Conservation (phyloP, 139 green algal species). For the Chlamydomonas asymmetrica region DNA sequence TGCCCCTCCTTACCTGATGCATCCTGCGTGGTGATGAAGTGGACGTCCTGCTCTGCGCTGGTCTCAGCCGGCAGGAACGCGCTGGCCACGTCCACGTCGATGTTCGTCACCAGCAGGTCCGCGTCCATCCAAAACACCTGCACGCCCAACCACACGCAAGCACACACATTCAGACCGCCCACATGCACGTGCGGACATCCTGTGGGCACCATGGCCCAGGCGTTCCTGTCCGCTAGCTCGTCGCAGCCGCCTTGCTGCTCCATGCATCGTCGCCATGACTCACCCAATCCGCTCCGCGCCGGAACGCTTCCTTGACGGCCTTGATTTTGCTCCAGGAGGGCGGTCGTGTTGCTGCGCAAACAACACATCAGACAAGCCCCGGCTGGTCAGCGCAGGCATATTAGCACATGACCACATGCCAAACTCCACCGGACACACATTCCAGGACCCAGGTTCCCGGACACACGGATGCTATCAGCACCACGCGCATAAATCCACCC, state of each 20-base stretch:
- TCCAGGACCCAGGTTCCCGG: too few relatives aligned
- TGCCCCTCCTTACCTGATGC: background rate
- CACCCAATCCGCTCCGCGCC: too few relatives aligned
- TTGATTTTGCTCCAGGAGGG: slow-evolving; percentile 54
- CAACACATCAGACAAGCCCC: too few relatives aligned
- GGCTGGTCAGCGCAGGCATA: too few relatives aligned
- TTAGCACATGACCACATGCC: too few relatives aligned
- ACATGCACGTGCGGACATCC: too few relatives aligned
- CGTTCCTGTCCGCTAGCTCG: too few relatives aligned
- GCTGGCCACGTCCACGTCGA: background rate
- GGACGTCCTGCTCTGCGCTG: background rate
- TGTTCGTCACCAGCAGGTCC: slow-evolving; percentile 46
- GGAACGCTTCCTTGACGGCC: slow-evolving; percentile 39
- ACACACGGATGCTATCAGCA: background rate
- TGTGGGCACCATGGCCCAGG: too few relatives aligned
- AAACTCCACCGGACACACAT: too few relatives aligned
- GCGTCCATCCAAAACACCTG: slow-evolving; percentile 58
- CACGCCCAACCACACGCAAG: slow-evolving; percentile 32
- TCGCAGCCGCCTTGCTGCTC: too few relatives aligned
- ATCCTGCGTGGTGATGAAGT: background rate
- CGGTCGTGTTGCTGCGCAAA: slow-evolving; percentile 20
- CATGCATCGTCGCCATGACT: too few relatives aligned
- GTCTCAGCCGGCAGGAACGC: background rate
- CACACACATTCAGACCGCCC: slow-evolving; percentile 5
- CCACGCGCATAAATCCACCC: background rate